Base-by-base conservation (phyloP, 2,329 filamentous ascomycete species). In the Fusarium robinianum region DNA sequence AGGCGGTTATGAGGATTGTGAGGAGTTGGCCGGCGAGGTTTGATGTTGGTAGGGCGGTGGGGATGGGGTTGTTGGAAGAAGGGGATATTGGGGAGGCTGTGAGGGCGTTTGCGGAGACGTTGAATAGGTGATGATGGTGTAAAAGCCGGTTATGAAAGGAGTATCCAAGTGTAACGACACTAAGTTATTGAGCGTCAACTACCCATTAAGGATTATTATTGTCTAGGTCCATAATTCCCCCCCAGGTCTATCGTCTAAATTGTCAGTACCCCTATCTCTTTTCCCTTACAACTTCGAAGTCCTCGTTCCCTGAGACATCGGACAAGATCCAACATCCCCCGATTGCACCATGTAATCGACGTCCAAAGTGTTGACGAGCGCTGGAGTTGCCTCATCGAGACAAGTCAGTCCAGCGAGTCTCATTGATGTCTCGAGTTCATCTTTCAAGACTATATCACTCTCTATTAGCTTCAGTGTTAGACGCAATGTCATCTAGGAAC, bases 21-120 rank as follows among this genome's bases (percentile, higher is more conserved):
- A 71, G 72, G 45, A 73, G 71, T 11, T 81, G 78, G 79, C 76
- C 78, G n/a, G 67, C 74, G 6, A 65, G 68, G 32, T 77, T 80
- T 47, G 72, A 79, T 49, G 73, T 68, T 6, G 62, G 67, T 2
- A 74, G 76, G 49, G 83, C 83, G 4, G 69, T 72, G 46, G 63
- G 67, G 7, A 61, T 87, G 39, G 80, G 79, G 0, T 72, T 81
- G 49, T 60, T 66, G 35, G 65, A 67, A 2, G 79, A 82, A 63
- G 69, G 71, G 5, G 36, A 55, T 6, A 46, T 70, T 19, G 48
- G 58, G n/a, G 63, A 68, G 38, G 66, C 66, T 4, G 60, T 68
- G 3, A 54, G 50, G 27, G 63, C 61, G 3, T 64, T 64, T 27
- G 49, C 57, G 1, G 46, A 41, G 17, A 49, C 46, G 6, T 10